Base-by-base conservation (phyloP, 441 rosid species). In the Eutrema salsugineum region DNA sequence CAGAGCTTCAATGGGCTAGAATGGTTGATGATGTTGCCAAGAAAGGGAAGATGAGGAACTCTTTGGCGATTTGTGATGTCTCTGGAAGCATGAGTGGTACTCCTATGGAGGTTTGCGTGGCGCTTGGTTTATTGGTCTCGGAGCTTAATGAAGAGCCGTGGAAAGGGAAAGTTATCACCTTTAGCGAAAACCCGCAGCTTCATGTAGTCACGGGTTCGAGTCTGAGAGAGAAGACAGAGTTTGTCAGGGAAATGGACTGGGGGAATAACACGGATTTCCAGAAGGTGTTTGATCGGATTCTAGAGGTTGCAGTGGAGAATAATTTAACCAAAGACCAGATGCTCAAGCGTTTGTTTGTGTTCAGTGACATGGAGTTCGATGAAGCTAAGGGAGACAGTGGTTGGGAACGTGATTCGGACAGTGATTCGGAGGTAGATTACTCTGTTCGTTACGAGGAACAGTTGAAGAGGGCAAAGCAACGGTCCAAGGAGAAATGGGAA, bases 1-100 rank as follows among this genome's bases (percentile, higher is more conserved):
- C 91, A 0, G 88, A 87, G 82, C 83, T 85, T 61, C 87, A 76
- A n/a, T 83, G 94, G 97, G 77, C 63, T 48, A 77, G 95, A 42
- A 83, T 88, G 92, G 88, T 88, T 35, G 83, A 75, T 17, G 91
- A 85, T 73, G 7, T 79, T 55, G 44, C 66, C 0, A 78, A 77
- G 78, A 77, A 54, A 19, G 87, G 86, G 42, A 83, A 82, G 77
- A 47, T 85, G 35, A 83, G 39, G 44, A 81, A 77, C 38, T 79
- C 84, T 2, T 71, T 85, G 22, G 85, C 85, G 4, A 63, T 83
- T 40, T 76, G 76, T 43, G 83, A 83, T 70, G 86, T 87, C 9
- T 83, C 85, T 0, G 75, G 79, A 12, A 77, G 83, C 44, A 83
- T 83, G 85, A 0, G 0, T 0, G 85, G 84, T 68, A 66, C 63